Percentiles rank a stretch among this genome's conserved stretches.
Conservation (phyloP, 257 asterid species). For the Solanum chmielewskii region DNA sequence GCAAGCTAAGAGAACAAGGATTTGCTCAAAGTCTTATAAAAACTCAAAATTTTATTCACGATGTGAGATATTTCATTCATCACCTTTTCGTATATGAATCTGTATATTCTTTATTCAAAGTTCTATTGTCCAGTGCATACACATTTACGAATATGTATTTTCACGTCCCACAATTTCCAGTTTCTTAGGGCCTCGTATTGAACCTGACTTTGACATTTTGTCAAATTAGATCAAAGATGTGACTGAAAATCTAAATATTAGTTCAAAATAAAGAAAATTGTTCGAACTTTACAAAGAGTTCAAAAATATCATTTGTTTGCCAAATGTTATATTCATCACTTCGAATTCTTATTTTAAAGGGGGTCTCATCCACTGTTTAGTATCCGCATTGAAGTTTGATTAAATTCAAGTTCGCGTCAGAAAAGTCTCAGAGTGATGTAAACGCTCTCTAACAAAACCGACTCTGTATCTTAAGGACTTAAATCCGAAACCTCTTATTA, state of each 20-base stretch:
- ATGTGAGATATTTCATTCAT: not conserved
- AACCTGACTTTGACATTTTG: not conserved
- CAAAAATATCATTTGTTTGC: not conserved
- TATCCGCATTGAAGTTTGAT: too few species aligned
- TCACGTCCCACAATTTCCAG: not conserved
- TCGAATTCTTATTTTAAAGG: not conserved
- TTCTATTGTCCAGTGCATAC: too few species aligned
- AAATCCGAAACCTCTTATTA: not conserved
- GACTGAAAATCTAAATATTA: not conserved
- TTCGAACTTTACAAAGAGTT: not conserved
- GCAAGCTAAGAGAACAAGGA: not conserved
- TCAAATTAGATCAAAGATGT: not conserved
- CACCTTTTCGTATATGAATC: not conserved
- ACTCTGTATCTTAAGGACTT: too few species aligned
- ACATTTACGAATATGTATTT: not conserved
- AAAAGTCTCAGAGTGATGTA: not conserved
- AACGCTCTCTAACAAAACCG: too few species aligned
- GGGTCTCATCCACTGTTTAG: not conserved
- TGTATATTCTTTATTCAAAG: too few species aligned
- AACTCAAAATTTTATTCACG: accelerated
- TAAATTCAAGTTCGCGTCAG: accelerated
- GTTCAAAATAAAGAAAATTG: not conserved
- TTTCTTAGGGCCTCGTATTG: not conserved
- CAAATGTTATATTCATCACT: not conserved
- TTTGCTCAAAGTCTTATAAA: not conserved